Evolutionary conservation across 768 basidiomycete genomes (phyloP).

Genomic region (Boletellus sp.): DNA sequence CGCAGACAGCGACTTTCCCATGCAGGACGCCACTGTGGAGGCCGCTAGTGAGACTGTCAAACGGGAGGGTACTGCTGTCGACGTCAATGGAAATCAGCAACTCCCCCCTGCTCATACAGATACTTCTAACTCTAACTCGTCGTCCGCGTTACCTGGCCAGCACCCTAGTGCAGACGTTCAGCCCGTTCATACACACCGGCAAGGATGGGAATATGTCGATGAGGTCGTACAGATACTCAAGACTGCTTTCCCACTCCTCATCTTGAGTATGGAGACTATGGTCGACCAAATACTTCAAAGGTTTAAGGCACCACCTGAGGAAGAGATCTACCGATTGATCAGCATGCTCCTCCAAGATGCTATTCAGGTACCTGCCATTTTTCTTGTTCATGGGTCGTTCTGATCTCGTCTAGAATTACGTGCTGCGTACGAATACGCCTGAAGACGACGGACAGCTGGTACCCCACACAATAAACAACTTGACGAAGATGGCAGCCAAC

Average conservation of each 20-base stretch:
- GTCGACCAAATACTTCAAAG: slow-evolving; percentile 89
- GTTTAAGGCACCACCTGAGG: slow-evolving; percentile 86
- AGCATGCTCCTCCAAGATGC: slow-evolving; percentile 87
- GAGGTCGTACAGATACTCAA: slow-evolving; percentile 92
- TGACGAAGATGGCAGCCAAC: slow-evolving; percentile 59
- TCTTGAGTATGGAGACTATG: slow-evolving; percentile 94
- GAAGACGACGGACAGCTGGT: slow-evolving; percentile 69
- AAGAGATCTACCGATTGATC: slow-evolving; percentile 90
- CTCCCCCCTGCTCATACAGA: slow-evolving; percentile 15
- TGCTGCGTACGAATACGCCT: slow-evolving; percentile 56
- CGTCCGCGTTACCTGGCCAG: slow-evolving; percentile 11
- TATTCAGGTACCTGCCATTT: slow-evolving; percentile 55
- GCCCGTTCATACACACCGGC: slow-evolving; percentile 43
- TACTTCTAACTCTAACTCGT: slow-evolving; percentile 8
- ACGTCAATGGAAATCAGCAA: slow-evolving; percentile 28
- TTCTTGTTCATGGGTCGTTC: not conserved
- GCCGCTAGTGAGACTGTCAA: slow-evolving; percentile 24
- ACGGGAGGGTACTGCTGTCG: slow-evolving; percentile 17
- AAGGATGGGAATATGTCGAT: slow-evolving; percentile 87
- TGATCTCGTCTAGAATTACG: slow-evolving; percentile 51
- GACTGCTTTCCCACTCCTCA: slow-evolving; percentile 91
- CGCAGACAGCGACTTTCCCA: slow-evolving; percentile 27
- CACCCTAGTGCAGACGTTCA: slow-evolving; percentile 18
- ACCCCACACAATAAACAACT: slow-evolving; percentile 50
- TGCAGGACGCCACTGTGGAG: slow-evolving; percentile 30